Evolutionary conservation across 2,329 filamentous ascomycete species (phyloP), one percentile per base, ranked within the genome.

Genomic region (Pestalotiopsis sp.): DNA sequence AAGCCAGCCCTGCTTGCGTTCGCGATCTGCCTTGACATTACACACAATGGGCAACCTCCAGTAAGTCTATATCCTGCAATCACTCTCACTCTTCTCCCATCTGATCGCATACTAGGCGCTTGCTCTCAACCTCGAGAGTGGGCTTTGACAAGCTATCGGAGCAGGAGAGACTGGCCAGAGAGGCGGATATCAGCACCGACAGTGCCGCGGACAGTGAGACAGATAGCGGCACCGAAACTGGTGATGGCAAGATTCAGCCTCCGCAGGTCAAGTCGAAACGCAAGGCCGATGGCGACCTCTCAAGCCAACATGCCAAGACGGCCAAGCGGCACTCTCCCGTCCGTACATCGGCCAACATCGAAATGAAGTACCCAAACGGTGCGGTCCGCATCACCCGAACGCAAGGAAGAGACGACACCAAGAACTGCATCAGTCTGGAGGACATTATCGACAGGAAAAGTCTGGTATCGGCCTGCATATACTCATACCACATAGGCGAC

Each of bases 331-430:
- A 27, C 36, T 39, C 17, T n/a, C 9, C 11, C 3, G 17, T 31
- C 12, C 4, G 27, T 3, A 36, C 13, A 20, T 39, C 36, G 12
- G 12, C 59, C 3, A 17, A 14, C 4, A 62, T 9, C n/a, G 1
- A 9, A 9, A 71, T 76, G 71, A 60, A 68, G 27, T 76, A 71
- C 62, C 69, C 72, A 14, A 68, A 72, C 36, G 75, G 75, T 14
- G 75, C 70, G 1, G 64, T 76, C 20, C 72, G 75, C 14, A 75
- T 76, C 36, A 76, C 74, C 9, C 72, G 74, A n/a, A 75, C 75
- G 3, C 69, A 71, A 0, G 74, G 75, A 2, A 70, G 75, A 61
- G 38, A 31, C 27, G n/a, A 68, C 4, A 64, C 71, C 11, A 74
- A 73, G 56, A 76, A 76, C 52, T 75, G 75, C 38, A 27, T 75